Conservation (phyloP, 2,329 filamentous ascomycete species). For the Trichophyton verrucosum region DNA sequence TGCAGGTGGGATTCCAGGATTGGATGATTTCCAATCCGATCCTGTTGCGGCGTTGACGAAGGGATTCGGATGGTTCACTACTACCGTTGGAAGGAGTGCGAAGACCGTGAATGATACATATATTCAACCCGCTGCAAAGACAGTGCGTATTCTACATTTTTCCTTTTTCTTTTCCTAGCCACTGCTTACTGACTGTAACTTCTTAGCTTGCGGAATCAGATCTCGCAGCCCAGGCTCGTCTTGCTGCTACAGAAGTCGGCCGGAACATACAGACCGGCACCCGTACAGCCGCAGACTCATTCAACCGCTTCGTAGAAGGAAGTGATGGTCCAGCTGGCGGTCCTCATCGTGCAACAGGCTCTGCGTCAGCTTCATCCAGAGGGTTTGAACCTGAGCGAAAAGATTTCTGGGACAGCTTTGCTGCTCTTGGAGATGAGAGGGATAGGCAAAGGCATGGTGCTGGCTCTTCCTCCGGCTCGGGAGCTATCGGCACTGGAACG, state of each 20-base stretch:
- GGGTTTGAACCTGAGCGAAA: slow-evolving; percentile 52
- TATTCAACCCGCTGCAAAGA: slow-evolving; percentile 83
- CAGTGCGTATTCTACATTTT: slow-evolving; percentile 42
- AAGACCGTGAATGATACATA: slow-evolving; percentile 84
- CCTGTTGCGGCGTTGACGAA: slow-evolving; percentile 79
- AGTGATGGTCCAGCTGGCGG: slow-evolving; percentile 31
- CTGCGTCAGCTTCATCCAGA: slow-evolving; percentile 36
- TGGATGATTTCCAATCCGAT: slow-evolving; percentile 87
- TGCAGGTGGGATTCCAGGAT: slow-evolving; percentile 42
- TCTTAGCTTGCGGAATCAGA: slow-evolving; percentile 65
- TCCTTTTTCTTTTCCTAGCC: neutral
- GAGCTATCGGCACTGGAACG: slow-evolving; percentile 50
- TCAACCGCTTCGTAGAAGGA: slow-evolving; percentile 81
- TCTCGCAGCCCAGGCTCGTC: slow-evolving; percentile 58
- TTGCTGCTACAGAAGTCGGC: slow-evolving; percentile 41
- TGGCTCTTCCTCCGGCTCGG: slow-evolving; percentile 24
- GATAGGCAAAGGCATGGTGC: slow-evolving; percentile 18
- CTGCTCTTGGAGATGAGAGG: slow-evolving; percentile 43
- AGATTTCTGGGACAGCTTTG: slow-evolving; percentile 89
- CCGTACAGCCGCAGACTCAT: slow-evolving; percentile 61
- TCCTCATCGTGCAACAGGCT: slow-evolving; percentile 18
- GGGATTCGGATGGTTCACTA: slow-evolving; percentile 88
- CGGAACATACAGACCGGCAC: slow-evolving; percentile 54
- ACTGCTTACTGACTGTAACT: neutral
- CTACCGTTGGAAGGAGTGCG: slow-evolving; percentile 76